Evolutionary conservation across 768 basidiomycete genomes (phyloP).

Genomic region (Hydnum rufescens): DNA sequence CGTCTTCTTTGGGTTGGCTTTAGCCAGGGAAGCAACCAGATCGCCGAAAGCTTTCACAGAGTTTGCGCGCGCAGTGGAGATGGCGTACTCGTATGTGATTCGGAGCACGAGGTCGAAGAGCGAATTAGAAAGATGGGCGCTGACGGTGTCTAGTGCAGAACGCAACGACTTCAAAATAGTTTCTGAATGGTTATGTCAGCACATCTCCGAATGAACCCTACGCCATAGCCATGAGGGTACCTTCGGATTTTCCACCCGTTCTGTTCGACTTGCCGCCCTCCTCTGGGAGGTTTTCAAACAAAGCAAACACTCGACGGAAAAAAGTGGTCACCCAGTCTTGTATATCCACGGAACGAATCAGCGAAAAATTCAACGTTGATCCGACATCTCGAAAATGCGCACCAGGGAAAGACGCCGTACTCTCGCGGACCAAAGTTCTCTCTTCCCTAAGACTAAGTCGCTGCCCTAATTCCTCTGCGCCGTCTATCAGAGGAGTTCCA

Average conservation of each 20-base stretch:
- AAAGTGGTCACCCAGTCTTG: conserved; percentile 66
- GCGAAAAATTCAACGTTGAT: neutral
- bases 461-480: conserved; percentile 18
- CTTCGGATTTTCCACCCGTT: conserved; percentile 47
- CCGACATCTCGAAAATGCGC: no score
- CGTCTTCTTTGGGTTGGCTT: conserved; percentile 54
- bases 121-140: conserved; percentile 52
- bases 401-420: conserved; percentile 65
- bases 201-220: neutral
- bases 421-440: conserved; percentile 51
- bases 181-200: conserved; percentile 20
- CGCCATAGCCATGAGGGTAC: neutral
- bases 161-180: conserved; percentile 58
- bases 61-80: conserved; percentile 78
- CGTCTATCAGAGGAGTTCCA: conserved; percentile 4
- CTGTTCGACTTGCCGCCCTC: conserved; percentile 70
- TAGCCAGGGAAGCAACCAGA: conserved; percentile 65
- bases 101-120: conserved; percentile 75
- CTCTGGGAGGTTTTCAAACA: conserved; percentile 88
- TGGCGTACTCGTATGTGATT: conserved; percentile 68
- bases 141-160: conserved; percentile 62
- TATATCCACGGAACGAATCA: neutral
- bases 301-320: conserved; percentile 53
- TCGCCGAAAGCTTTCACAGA: conserved; percentile 82
- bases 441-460: conserved; percentile 43